Conservation (phyloP, 495 filamentous ascomycete genomes). For the Lophiotrema nucula region DNA sequence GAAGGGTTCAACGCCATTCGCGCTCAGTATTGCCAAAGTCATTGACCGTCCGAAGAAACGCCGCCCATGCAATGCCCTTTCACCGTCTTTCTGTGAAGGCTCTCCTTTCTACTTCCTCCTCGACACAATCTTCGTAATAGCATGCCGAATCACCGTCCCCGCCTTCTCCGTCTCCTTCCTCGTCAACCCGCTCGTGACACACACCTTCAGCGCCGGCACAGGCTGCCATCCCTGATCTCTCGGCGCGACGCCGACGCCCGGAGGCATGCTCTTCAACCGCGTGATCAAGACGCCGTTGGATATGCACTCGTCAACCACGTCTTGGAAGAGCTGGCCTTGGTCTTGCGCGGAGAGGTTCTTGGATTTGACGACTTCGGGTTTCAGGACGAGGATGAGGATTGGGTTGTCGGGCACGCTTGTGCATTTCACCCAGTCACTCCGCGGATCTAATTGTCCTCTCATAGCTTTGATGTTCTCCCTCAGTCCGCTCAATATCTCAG, state of each 20-base stretch:
- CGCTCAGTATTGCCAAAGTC: too few relatives aligned
- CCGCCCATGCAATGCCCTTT: too few relatives aligned
- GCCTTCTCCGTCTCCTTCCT: constrained; percentile 96
- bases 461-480: constrained; percentile 80
- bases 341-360: constrained; percentile 66
- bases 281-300: constrained; percentile 86
- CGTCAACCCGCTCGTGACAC: constrained; percentile 78
- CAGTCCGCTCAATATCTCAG: constrained; percentile 70
- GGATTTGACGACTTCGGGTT: constrained; percentile 74
- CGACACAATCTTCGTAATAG: constrained; percentile 83
- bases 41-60: too few relatives aligned
- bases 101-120: constrained; percentile 57
- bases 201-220: constrained; percentile 82
- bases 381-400: constrained; percentile 78
- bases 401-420: constrained; percentile 83
- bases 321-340: constrained; percentile 82
- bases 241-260: constrained; percentile 56
- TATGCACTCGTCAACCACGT: constrained; percentile 84
- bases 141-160: constrained; percentile 82
- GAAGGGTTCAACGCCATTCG: too few relatives aligned
- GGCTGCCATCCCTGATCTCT: constrained; percentile 60
- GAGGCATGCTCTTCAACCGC: constrained; percentile 72
- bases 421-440: constrained; percentile 89
- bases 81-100: too few relatives aligned
- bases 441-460: constrained; percentile 82